Evolutionary conservation across 495 filamentous ascomycete species (phyloP).

Genomic region (Penicillium psychrofluorescens): DNA sequence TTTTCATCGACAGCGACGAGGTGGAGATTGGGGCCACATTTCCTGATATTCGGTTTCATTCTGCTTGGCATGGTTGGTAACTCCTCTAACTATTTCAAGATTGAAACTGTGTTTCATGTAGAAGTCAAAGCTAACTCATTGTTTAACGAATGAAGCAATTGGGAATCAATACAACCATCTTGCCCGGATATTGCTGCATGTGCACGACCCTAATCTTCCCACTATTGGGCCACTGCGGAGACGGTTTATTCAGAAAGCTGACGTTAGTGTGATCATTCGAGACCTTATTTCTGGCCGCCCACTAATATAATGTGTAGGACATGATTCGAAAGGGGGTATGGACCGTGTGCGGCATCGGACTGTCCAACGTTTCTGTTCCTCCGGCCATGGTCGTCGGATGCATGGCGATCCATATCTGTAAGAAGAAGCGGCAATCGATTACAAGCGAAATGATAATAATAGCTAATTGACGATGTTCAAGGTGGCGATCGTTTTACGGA

Average conservation of each 20-base stretch:
- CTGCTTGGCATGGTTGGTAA: slow-evolving; percentile 16
- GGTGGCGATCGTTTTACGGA: slow-evolving; percentile 20
- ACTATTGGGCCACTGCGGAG: slow-evolving; percentile 12
- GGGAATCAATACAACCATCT: slow-evolving; percentile 17
- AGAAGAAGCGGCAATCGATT: not conserved
- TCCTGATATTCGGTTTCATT: slow-evolving; percentile 17
- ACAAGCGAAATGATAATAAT: not conserved
- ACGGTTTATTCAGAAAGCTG: slow-evolving; percentile 9
- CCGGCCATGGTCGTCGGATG: slow-evolving; percentile 19
- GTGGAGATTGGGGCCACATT: slow-evolving; percentile 11
- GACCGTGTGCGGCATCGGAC: slow-evolving; percentile 18
- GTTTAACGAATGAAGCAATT: slow-evolving; percentile 5
- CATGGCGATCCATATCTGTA: slow-evolving; percentile 19
- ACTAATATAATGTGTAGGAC: slow-evolving; percentile 1
- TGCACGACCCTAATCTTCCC: slow-evolving; percentile 15
- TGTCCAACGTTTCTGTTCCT: slow-evolving; percentile 16
- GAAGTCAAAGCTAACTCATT: not conserved
- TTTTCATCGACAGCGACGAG: slow-evolving; percentile 11
- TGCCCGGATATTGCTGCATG: slow-evolving; percentile 11
- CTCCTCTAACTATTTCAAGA: no score
- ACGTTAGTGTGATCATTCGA: slow-evolving; percentile 9
- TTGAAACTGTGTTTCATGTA: no score
- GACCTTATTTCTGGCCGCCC: not conserved
- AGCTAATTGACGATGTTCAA: slow-evolving; percentile 1
- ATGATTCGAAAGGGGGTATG: slow-evolving; percentile 17